These are phyloP conservation scores for Nothophoma quercina DNA, from an alignment of 2,329 filamentous ascomycete genomes.

Conservation along the genomic window DNA sequence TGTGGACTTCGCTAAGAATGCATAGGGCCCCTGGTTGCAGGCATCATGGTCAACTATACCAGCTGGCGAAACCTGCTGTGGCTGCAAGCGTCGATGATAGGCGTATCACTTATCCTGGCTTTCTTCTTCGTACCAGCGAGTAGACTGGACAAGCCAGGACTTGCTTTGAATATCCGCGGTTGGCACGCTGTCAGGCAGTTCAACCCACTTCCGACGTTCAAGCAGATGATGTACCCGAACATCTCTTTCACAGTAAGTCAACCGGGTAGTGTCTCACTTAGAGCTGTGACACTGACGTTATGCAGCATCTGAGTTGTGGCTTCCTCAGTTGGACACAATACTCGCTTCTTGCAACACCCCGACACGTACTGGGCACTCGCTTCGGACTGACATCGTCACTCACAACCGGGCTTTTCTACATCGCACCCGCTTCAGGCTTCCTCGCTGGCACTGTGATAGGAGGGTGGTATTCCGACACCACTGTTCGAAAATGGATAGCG, in stretches of 20 bases:
- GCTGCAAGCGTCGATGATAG: slow-evolving; percentile 44
- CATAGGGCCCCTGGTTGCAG: slow-evolving; percentile 39
- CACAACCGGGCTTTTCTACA: slow-evolving; percentile 29
- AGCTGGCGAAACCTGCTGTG: slow-evolving; percentile 44
- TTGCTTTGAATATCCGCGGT: slow-evolving; percentile 9
- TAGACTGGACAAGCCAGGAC: slow-evolving; percentile 9
- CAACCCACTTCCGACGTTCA: slow-evolving; percentile 31
- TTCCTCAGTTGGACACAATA: slow-evolving; percentile 32
- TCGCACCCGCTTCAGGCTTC: slow-evolving; percentile 29
- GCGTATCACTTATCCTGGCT: slow-evolving; percentile 36
- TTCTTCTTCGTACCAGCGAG: slow-evolving; percentile 30
- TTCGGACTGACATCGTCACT: slow-evolving; percentile 28
- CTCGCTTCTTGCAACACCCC: slow-evolving; percentile 25
- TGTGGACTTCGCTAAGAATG: neutral
- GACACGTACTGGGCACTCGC: slow-evolving; percentile 22
- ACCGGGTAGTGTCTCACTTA: neutral
- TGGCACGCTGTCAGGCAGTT: slow-evolving; percentile 20
- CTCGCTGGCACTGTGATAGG: slow-evolving; percentile 28
- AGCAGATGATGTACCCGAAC: slow-evolving; percentile 31
- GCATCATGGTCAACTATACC: slow-evolving; percentile 42
- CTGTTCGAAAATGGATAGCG: slow-evolving; percentile 23
- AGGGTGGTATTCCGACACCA: slow-evolving; percentile 29
- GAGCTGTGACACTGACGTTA: neutral
- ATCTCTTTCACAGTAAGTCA: slow-evolving; percentile 30
- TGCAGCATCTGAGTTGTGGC: slow-evolving; percentile 28